phyloP scores from a whole-genome alignment of 805 yeast species.

The Starmera quercuum region DNA sequence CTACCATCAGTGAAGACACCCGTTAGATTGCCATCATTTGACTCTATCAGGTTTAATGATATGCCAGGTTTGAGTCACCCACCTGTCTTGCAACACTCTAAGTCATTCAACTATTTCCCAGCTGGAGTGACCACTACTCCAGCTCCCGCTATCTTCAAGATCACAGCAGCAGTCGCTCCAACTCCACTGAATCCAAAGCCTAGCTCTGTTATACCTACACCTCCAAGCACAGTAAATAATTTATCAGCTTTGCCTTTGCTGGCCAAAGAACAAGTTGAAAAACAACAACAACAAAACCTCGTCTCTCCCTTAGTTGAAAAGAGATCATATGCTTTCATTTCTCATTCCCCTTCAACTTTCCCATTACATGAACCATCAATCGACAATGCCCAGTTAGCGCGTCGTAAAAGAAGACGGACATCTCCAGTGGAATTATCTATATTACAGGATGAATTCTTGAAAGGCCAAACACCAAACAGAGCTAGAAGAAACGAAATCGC shows the following conservation, averaged over 20 bases:
- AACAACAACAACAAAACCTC: conserved; percentile 2
- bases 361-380: conserved; percentile 76
- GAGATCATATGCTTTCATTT: conserved; percentile 71
- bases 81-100: no score
- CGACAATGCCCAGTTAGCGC: conserved; percentile 87
- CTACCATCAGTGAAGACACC: conserved; percentile 13
- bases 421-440: conserved; percentile 79
- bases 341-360: conserved; percentile 87
- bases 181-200: conserved; percentile 1
- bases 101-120: not conserved
- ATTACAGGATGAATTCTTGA: conserved; percentile 69
- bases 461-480: conserved; percentile 78
- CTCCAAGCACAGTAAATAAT: not conserved
- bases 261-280: no score
- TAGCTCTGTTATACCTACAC: not conserved
- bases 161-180: not conserved
- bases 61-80: no score
- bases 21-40: conserved; percentile 19
- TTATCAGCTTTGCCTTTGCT: no score
- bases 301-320: conserved; percentile 21
- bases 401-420: conserved; percentile 93
- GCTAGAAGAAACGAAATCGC: conserved; percentile 74
- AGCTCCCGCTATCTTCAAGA: not conserved
- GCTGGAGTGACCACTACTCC: conserved; percentile 1
- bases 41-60: conserved; percentile 13